Percentiles rank a stretch among this genome's conserved stretches.
Evolutionary conservation across 306 rosid genomes (phyloP).

Genomic region (Potentilla sterilis): DNA sequence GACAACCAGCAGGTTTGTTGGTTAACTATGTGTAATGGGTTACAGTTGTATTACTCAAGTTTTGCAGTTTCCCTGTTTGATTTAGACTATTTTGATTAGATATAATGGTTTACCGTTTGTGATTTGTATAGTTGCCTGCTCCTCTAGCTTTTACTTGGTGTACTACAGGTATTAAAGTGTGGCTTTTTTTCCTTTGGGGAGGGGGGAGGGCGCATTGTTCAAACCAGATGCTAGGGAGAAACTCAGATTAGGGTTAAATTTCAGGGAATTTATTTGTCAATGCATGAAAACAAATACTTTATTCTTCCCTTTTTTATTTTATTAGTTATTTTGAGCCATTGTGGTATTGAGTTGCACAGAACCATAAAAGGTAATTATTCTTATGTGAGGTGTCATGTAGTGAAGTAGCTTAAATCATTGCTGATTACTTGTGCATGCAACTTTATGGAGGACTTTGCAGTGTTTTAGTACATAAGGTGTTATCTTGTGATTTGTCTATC

Average conservation of each 20-base stretch:
- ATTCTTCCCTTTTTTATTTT: neutral
- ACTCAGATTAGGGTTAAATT: neutral
- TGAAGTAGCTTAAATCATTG: neutral
- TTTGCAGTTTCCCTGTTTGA: neutral
- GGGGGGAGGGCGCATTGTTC: neutral
- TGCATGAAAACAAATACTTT: neutral
- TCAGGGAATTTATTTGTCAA: neutral
- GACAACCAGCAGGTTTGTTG: conserved; percentile 82
- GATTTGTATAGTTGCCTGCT: neutral
- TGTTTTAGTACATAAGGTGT: neutral
- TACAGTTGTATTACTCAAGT: neutral
- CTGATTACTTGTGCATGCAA: neutral
- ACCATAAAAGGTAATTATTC: neutral
- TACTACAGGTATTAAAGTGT: neutral
- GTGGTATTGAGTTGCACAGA: conserved; percentile 4
- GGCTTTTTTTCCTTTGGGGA: neutral
- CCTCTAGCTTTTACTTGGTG: neutral
- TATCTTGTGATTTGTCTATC: neutral
- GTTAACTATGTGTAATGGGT: neutral
- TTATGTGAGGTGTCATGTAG: neutral
- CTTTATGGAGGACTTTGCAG: neutral
- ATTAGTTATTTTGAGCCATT: neutral
- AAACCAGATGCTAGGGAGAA: neutral
- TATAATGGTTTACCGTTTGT: neutral
- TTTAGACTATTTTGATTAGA: neutral